These are phyloP conservation scores for Epichloe hybrida DNA, from an alignment of 2,329 filamentous ascomycete genomes.

Conservation along the genomic window DNA sequence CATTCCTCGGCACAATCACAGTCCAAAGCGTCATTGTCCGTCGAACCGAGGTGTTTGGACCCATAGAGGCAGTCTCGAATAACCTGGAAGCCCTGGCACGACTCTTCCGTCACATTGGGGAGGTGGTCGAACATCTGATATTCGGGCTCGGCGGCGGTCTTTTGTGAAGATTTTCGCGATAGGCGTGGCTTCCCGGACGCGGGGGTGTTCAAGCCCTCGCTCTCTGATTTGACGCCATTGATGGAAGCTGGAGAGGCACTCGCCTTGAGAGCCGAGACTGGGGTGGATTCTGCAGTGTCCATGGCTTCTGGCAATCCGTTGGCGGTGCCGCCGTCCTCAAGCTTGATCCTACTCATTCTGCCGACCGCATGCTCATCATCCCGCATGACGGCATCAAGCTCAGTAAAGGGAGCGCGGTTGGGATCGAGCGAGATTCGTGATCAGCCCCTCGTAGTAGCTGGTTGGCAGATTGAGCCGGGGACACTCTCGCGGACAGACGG, in stretches of 20 bases:
- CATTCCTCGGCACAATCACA: constrained; percentile 93
- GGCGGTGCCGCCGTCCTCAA: constrained; percentile 23
- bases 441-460: neutral
- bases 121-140: constrained; percentile 59
- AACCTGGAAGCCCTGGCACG: constrained; percentile 62
- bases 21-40: constrained; percentile 80
- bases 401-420: neutral
- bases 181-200: constrained; percentile 49
- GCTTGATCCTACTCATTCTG: constrained; percentile 31
- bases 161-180: constrained; percentile 56
- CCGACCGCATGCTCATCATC: constrained; percentile 26
- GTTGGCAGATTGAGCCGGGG: neutral
- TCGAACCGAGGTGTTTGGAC: constrained; percentile 79
- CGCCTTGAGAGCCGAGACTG: constrained; percentile 19
- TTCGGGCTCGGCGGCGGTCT: constrained; percentile 47
- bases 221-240: constrained; percentile 27
- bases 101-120: constrained; percentile 65
- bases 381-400: constrained; percentile 20
- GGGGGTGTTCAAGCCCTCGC: constrained; percentile 31
- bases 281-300: constrained; percentile 26
- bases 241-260: constrained; percentile 29
- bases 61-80: constrained; percentile 82
- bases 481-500: neutral
- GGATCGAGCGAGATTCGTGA: neutral
- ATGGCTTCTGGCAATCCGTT: constrained; percentile 27